A percentile compares a stretch with the other conserved stretches of the same genome.
Evolutionary conservation across 2,329 filamentous ascomycete genomes (phyloP).

Genomic region (Stachybotrys elegans): DNA sequence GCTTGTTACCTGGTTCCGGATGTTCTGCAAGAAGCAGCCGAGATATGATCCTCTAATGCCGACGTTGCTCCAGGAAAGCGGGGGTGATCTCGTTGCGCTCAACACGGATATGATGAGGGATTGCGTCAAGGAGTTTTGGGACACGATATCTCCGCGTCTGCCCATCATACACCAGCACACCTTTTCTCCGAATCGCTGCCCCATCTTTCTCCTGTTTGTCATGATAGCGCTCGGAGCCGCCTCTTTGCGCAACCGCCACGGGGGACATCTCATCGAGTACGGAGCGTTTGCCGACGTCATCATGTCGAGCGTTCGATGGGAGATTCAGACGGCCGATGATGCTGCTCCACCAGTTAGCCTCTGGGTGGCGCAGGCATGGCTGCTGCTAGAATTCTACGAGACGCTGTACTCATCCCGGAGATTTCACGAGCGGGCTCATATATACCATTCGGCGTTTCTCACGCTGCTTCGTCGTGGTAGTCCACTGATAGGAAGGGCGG

Average conservation of each 20-base stretch:
- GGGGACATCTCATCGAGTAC: constrained; percentile 41
- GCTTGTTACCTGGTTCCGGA: constrained; percentile 35
- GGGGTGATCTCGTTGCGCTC: constrained; percentile 44
- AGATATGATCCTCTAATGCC: constrained; percentile 29
- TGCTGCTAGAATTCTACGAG: constrained; percentile 84
- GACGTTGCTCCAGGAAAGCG: constrained; percentile 31
- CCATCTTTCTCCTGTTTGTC: constrained; percentile 69
- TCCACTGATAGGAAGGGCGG: constrained; percentile 75
- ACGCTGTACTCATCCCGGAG: constrained; percentile 83
- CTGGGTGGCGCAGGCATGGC: constrained; percentile 81
- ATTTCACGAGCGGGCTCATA: constrained; percentile 82
- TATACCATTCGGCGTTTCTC: constrained; percentile 81
- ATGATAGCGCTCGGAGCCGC: constrained; percentile 83
- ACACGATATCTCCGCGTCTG: constrained; percentile 76
- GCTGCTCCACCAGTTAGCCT: constrained; percentile 79
- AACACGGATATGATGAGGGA: constrained; percentile 78
- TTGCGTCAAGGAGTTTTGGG: constrained; percentile 84
- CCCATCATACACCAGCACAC: constrained; percentile 87
- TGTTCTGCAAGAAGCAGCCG: constrained; percentile 38
- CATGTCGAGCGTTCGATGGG: constrained; percentile 69
- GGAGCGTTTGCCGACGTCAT: constrained; percentile 53
- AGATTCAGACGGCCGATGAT: constrained; percentile 76
- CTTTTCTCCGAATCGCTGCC: constrained; percentile 75
- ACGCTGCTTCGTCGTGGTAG: constrained; percentile 82
- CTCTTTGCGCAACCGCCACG: constrained; percentile 64